Evolutionary conservation across 305 asterid genomes (phyloP), one percentile per base, ranked within the genome.

Genomic region (Fraxinus velutina): DNA sequence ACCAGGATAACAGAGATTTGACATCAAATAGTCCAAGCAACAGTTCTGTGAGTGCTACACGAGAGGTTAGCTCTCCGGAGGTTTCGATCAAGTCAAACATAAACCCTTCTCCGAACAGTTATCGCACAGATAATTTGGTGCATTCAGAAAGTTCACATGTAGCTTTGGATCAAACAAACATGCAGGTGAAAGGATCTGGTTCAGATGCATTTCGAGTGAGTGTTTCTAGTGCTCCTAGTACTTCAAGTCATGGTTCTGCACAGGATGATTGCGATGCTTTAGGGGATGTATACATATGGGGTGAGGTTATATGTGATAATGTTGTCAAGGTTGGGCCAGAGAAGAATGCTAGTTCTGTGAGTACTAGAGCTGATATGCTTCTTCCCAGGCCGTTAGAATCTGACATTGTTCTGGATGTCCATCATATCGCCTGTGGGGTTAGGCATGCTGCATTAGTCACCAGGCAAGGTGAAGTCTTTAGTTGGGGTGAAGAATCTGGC

Each of bases 401-500:
- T 37, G 92, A 90, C 30, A 92, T 91, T 39, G 98, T 96, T 80
- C 80, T 96, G 55, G 99, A 96, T 80, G 98, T 94, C 83, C 96
- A 93, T 81, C 91, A 91, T 85, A 87, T 96, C 79, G 91, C 99
- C 12, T 96, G 99, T 85, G 99, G 99, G 81, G 97, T 94, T 72
- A 81, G 89, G 75, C 98, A 96, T 81, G 97, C 98, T 36, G 93
- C 97, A 78, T 87, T 96, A 27, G 97, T 93, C 79, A 93, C 97
- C 37, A 87, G 98, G 84, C 98, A 91, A 82, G 99, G 99, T 6
- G 98, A 96, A 83, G 87, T 93, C 71, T 96, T 96, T 86, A 92
- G 93, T 36, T 96, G 99, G 99, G 99, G 99, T 17, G 99, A 96
- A 83, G 99, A 96, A 87, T 92, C 97, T 3, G 99, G 99, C n/a